Base-by-base conservation (phyloP, 2,329 filamentous ascomycete genomes). In the Aureobasidium vineae region DNA sequence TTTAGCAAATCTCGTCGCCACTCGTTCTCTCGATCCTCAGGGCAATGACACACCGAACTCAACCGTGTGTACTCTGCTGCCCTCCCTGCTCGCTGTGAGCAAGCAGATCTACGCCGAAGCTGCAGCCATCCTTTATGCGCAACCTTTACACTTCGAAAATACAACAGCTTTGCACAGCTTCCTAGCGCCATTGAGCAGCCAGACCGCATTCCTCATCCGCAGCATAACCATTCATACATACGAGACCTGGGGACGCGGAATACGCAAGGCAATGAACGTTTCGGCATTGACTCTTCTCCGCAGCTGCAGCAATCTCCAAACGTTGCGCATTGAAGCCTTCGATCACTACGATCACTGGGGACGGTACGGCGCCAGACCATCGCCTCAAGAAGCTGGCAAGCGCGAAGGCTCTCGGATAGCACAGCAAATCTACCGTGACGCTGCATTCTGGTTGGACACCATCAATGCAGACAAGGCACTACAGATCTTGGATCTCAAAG, bases 31-130 rank as follows among this genome's bases (percentile, higher is more conserved):
- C 13, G 33, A 36, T 3, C 13, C 33, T 13, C 33, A 36, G 33
- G 33, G 33, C 33, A 13, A 13, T 36, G 8, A 10, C 33, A 13
- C 13, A 3, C 33, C 10, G 33, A 3, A 36, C 13, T 13, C 10
- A 1, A 13, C 4, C 16, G 28, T 11, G 23, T 31, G 41, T n/a
- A 47, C 41, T 5, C n/a, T 65, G n/a, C 7, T 23, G 1, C 49
- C 47, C 11, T 26, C 50, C 8, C 28, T 65, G 5, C 47, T 65
- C 2, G 47, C 50, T 19, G 50, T 33, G 36, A 65, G 23, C 28
- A 53, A 54, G 26, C 61, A 65, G 26, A 56, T 65, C n/a, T 56
- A 65, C n/a, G 33, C 40, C 19, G 61, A 65, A 50, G 50, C 61
- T 11, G 38, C 28, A 31, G 15, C 23, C 4, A 56, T 65, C 10